Percentiles rank a stretch among this genome's conserved stretches.
Evolutionary conservation across 306 rosid genomes (phyloP).

Genomic region (Cucumis cinereus): DNA sequence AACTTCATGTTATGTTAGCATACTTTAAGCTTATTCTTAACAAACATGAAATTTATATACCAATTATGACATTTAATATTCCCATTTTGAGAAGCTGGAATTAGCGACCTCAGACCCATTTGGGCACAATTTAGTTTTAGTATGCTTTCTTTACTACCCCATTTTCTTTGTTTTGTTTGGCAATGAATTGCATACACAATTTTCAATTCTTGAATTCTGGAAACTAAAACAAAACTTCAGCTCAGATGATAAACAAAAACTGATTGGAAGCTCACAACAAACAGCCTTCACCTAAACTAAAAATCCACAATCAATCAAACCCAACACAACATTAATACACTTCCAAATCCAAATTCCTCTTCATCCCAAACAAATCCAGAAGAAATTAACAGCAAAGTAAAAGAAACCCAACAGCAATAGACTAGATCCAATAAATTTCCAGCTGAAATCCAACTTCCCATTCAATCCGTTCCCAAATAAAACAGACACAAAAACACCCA

Average conservation of each 20-base stretch:
- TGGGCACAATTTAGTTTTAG: background rate
- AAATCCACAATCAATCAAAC: background rate
- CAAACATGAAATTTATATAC: background rate
- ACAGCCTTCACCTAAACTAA: background rate
- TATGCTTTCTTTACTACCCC: background rate
- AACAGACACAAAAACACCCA: background rate
- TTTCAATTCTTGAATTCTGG: no score
- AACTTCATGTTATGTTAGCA: background rate
- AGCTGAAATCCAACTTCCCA: background rate
- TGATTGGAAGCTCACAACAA: background rate
- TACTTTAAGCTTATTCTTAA: background rate
- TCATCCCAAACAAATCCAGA: background rate
- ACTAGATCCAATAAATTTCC: background rate
- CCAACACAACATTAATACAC: background rate
- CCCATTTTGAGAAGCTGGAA: background rate
- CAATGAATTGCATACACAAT: background rate
- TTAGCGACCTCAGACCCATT: background rate
- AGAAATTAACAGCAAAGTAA: background rate
- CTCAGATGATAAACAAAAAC: background rate
- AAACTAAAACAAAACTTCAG: background rate
- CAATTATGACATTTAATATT: background rate
- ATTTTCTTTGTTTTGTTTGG: background rate
- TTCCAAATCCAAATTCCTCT: background rate
- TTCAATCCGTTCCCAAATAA: background rate
- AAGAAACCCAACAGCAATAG: background rate